phyloP scores from a whole-genome alignment of 1,284 basidiomycete genomes.

The Sparassis latifolia region DNA sequence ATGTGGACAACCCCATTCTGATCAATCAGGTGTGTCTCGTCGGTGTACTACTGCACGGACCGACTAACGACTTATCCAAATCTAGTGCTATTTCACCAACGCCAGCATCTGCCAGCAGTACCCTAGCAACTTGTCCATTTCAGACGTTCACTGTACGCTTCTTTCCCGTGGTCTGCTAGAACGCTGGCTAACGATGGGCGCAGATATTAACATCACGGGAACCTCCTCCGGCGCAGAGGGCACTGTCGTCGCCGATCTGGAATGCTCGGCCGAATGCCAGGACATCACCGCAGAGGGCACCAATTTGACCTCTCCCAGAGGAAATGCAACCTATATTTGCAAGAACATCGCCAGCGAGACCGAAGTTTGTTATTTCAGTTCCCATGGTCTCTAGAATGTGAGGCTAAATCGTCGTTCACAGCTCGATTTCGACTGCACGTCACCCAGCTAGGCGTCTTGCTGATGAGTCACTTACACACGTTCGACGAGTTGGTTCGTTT shows the following conservation, averaged over 20 bases:
- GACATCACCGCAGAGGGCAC: conserved; percentile 31
- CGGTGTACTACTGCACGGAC: not conserved
- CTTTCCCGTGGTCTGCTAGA: not conserved
- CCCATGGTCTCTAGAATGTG: too few relatives aligned
- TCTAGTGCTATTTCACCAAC: conserved; percentile 48
- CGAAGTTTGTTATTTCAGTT: conserved; percentile 16
- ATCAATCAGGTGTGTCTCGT: conserved; percentile 40
- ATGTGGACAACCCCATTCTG: conserved; percentile 50
- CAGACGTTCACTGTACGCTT: conserved; percentile 32
- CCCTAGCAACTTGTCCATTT: conserved; percentile 44
- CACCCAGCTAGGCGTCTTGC: too few relatives aligned
- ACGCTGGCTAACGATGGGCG: not conserved
- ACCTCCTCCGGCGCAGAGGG: conserved; percentile 32
- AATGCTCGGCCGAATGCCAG: conserved; percentile 31
- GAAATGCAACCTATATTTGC: conserved; percentile 35
- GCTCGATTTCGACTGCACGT: too few relatives aligned
- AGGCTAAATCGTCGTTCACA: too few relatives aligned
- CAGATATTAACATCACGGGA: conserved; percentile 32
- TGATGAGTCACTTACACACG: too few relatives aligned
- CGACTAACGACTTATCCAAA: not conserved
- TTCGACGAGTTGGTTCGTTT: too few relatives aligned
- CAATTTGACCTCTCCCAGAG: conserved; percentile 22
- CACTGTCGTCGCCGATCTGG: conserved; percentile 31
- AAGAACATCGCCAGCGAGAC: conserved; percentile 30
- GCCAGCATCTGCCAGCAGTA: conserved; percentile 39